Base-by-base conservation (phyloP, 257 asterid genomes). In the Ophiorrhiza pumila region DNA sequence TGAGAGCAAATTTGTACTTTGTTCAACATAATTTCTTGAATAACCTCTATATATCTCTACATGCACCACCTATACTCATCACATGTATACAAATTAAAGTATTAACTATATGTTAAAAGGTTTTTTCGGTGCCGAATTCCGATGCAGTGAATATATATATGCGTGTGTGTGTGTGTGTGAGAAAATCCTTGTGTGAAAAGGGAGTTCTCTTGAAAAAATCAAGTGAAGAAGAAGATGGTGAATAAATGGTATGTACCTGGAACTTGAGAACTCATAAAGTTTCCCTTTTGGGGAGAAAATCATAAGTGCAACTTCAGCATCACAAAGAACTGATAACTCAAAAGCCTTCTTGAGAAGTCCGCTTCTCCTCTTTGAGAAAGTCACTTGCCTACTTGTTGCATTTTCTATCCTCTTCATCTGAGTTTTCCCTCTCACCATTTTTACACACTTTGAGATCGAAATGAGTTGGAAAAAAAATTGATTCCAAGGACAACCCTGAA, bases 271-370 rank as follows among this genome's bases (percentile, higher is more conserved):
- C 65, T 87, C 92, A 70, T 78, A 83, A 5, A 85, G 80, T 73
- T 73, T 87, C 13, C 92, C 92, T 25, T 78, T 83, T 35, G 85
- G 72, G 4, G 92, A 85, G 71, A 87, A 87, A 68, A 87, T 39
- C 1, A 87, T 57, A 3, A 85, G 88, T 4, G 92, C 88, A 78
- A 87, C 81, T 74, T 87, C 89, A 17, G 89, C 88, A 79, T 85
- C 91, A 74, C 91, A 85, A n/a, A 87, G 86, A 82, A 87, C 90
- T 43, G 93, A 87, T 49, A 87, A 88, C 76, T 86, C 89, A 77
- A 80, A 87, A 14, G 91, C 91, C 72, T 87, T 87, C 82, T 88
- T 88, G 49, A 88, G 77, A 9, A 88, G 85, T 58, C 93, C 93
- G 69, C 87, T 84, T 79, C 90, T 79, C 27, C 90, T 73, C 87